Conservation (phyloP, 371 early-diverging fungal genomes). For the Rhizopus stolonifer region DNA sequence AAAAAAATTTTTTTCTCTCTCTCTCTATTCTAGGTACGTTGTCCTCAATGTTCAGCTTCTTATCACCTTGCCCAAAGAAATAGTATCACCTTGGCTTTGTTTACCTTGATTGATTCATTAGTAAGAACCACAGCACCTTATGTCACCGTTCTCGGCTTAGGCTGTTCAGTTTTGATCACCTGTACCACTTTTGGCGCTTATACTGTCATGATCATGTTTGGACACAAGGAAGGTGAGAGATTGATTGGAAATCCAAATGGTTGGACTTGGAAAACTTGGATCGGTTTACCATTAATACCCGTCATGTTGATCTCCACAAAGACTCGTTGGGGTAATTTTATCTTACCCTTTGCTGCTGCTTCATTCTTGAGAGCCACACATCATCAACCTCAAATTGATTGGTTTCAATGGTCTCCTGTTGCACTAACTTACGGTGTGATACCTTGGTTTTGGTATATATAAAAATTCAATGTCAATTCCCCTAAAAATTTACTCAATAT, state of each 20-base stretch:
- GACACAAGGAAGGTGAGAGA: conserved; percentile 61
- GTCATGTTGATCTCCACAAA: conserved; percentile 59
- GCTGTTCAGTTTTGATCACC: conserved; percentile 58
- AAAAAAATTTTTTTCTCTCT: no score
- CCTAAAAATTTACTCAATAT: not conserved
- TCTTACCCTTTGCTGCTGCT: conserved; percentile 36
- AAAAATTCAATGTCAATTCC: no score
- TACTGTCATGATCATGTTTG: conserved; percentile 68
- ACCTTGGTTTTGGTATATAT: conserved; percentile 63
- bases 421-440: conserved; percentile 49
- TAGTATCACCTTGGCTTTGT: conserved; percentile 50
- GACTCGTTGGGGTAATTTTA: conserved; percentile 45
- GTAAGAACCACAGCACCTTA: conserved; percentile 67
- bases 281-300: conserved; percentile 68
- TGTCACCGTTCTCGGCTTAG: conserved; percentile 62
- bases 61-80: conserved; percentile 61
- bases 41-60: conserved; percentile 73
- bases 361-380: conserved; percentile 29
- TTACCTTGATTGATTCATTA: conserved; percentile 54
- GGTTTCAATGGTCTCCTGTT: conserved; percentile 55
- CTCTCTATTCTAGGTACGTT: conserved; percentile 50
- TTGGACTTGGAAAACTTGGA: conserved; percentile 71
- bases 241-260: conserved; percentile 58
- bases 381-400: conserved; percentile 13
- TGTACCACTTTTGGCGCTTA: conserved; percentile 70